Base-by-base conservation (phyloP, 2,329 filamentous ascomycete genomes). In the Alternaria hordeiaustralica region DNA sequence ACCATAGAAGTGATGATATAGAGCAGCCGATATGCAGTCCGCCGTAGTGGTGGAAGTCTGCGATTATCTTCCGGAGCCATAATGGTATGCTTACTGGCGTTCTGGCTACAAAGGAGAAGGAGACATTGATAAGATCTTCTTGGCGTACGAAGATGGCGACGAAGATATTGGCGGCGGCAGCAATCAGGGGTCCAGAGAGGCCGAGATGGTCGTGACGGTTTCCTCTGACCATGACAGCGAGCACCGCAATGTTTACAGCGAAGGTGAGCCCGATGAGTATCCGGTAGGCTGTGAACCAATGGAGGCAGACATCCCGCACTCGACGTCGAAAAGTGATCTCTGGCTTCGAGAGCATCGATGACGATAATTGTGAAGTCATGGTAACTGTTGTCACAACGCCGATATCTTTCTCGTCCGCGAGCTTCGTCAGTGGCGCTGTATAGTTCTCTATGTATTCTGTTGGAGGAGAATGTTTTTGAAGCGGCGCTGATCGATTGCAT, bases 1-100 rank as follows among this genome's bases (percentile, higher is more conserved):
- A 85, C 84, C 84, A 86, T 18, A 75, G 47, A 7, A 74, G 66
- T 2, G 75, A 71, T 8, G 76, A 73, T 4, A 79, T 47, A 2
- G 77, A 74, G 18, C 71, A 66, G 25, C 79, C 78, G 33, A 75
- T 74, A 50, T 80, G 79, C 3, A 79, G 56, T 8, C 78, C 78
- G 2, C 79, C 79, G 50, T 75, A 77, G 47, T 73, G 70, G 54
- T 80, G 78, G 7, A 77, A 67, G 53, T 72, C 67, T 26, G 74
- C 73, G 15, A 77, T 53, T 3, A 60, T 18, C 20, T 62, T 69
- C 11, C 78, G 74, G 3, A 78, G 9, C 11, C 64, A 41, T 5
- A 79, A 53, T 1, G 78, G 78, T 1, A 71, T 23, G 4, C 30
- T 68, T 9, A 54, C 36, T 4, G 77, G 76, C 9, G 72, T 57